These are phyloP conservation scores for Linanthus parryae DNA, from an alignment of 148 eudicot species.

Conservation along the genomic window DNA sequence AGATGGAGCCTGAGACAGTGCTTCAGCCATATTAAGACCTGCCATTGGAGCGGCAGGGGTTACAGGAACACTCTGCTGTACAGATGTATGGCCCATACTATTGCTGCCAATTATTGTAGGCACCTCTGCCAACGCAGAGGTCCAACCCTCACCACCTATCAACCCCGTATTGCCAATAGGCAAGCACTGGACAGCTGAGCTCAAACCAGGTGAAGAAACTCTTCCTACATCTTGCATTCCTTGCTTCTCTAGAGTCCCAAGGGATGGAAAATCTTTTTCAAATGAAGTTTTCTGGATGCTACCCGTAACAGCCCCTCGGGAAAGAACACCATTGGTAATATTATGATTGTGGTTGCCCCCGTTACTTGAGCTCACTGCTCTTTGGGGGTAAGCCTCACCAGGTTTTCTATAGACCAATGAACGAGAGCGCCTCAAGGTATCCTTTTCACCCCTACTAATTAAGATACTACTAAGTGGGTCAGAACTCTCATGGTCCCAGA, in stretches of 20 bases:
- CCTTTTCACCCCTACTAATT: slow-evolving; percentile 43
- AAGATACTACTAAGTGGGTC: slow-evolving; percentile 50
- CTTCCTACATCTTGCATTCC: slow-evolving; percentile 43
- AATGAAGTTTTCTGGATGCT: slow-evolving; percentile 49
- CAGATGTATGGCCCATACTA: slow-evolving; percentile 23
- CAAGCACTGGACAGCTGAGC: slow-evolving; percentile 53
- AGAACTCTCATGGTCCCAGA: slow-evolving; percentile 56
- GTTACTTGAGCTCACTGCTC: slow-evolving; percentile 16
- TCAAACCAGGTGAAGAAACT: slow-evolving; percentile 70
- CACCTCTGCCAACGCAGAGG: slow-evolving; percentile 84
- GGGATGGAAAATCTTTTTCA: slow-evolving; percentile 77
- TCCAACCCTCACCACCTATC: slow-evolving; percentile 73
- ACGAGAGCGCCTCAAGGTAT: slow-evolving; percentile 51
- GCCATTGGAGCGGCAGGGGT: slow-evolving; percentile 24
- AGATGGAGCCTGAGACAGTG: slow-evolving; percentile 69
- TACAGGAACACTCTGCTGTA: slow-evolving; percentile 20
- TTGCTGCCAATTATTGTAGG: slow-evolving; percentile 44
- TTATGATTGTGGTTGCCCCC: slow-evolving; percentile 16
- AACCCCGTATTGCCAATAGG: slow-evolving; percentile 46
- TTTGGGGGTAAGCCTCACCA: slow-evolving; percentile 36
- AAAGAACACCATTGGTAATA: slow-evolving; percentile 31
- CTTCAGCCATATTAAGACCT: slow-evolving; percentile 84
- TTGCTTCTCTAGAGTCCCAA: slow-evolving; percentile 65
- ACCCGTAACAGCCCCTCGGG: slow-evolving; percentile 23
- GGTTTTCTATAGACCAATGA: slow-evolving; percentile 55